phyloP scores from a whole-genome alignment of 2,329 filamentous ascomycete genomes.

The Clonostachys byssicola region DNA sequence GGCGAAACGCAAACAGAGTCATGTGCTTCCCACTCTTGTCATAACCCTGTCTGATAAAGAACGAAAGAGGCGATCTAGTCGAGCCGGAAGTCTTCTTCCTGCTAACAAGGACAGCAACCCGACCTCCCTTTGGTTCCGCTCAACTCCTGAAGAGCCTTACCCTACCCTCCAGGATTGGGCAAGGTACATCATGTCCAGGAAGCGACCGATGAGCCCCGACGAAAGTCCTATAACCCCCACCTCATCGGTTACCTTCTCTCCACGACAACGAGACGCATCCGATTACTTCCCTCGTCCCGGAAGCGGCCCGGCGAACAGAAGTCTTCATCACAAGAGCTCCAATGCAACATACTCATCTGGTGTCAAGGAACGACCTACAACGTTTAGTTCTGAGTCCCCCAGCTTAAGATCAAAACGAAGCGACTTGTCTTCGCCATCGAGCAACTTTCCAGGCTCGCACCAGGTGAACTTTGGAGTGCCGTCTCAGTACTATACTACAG shows the following conservation, averaged over 20 bases:
- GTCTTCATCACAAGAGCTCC: conserved; percentile 43
- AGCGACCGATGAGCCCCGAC: conserved; percentile 37
- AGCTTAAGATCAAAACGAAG: conserved; percentile 60
- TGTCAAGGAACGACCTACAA: conserved; percentile 41
- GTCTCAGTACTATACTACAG: conserved; percentile 44
- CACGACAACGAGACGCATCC: conserved; percentile 30
- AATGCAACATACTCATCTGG: conserved; percentile 41
- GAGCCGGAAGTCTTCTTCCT: conserved; percentile 51
- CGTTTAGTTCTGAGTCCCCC: conserved; percentile 52
- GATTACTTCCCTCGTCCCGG: conserved; percentile 37
- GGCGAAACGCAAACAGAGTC: conserved; percentile 58
- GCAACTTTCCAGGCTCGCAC: conserved; percentile 33
- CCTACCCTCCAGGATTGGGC: conserved; percentile 56
- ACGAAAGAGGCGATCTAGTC: conserved; percentile 60
- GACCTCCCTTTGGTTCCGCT: conserved; percentile 52
- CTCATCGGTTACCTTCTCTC: conserved; percentile 44
- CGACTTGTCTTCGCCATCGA: conserved; percentile 56
- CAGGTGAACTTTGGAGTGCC: conserved; percentile 27
- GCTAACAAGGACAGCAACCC: conserved; percentile 43
- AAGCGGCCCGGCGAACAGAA: conserved; percentile 31
- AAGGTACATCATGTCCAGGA: conserved; percentile 43
- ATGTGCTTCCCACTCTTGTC: conserved; percentile 54
- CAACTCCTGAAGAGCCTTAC: conserved; percentile 44
- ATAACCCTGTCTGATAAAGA: conserved; percentile 56
- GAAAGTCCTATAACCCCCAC: conserved; percentile 47